Evolutionary conservation across 768 basidiomycete genomes (phyloP).

Genomic region (Leccinum subgranulosum): DNA sequence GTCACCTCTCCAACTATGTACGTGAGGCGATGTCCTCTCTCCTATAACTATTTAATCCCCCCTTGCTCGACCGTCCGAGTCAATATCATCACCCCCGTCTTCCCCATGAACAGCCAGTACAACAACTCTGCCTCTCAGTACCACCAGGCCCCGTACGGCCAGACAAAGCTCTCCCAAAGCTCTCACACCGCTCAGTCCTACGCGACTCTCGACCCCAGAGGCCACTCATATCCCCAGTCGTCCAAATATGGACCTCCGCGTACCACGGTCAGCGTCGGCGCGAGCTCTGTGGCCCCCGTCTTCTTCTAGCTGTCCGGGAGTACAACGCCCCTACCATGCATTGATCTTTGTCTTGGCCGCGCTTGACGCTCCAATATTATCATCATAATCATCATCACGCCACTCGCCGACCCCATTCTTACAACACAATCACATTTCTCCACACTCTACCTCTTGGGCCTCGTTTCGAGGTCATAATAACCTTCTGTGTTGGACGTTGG

Average conservation of each 20-base stretch:
- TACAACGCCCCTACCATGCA: neutral
- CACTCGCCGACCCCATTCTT: neutral
- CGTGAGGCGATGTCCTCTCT: slow-evolving; percentile 25
- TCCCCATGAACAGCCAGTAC: slow-evolving; percentile 28
- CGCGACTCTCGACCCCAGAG: slow-evolving; percentile 18
- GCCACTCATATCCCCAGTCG: slow-evolving; percentile 22
- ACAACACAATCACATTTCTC: neutral
- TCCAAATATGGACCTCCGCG: slow-evolving; percentile 19
- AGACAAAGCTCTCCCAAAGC: slow-evolving; percentile 21
- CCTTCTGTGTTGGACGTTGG: neutral
- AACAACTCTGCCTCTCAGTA: slow-evolving; percentile 14
- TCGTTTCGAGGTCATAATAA: slow-evolving; percentile 9
- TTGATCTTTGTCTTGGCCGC: neutral
- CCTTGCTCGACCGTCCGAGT: neutral
- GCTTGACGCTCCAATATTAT: slow-evolving; percentile 1
- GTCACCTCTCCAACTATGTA: slow-evolving; percentile 14
- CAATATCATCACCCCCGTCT: neutral
- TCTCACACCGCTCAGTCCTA: slow-evolving; percentile 17
- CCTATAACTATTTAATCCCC: slow-evolving; percentile 26
- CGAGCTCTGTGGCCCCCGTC: slow-evolving; percentile 49
- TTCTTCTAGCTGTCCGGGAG: slow-evolving; percentile 48
- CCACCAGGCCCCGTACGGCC: slow-evolving; percentile 12
- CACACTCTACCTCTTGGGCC: slow-evolving; percentile 1
- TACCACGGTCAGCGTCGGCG: slow-evolving; percentile 47
- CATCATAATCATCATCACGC: slow-evolving; percentile 1